Percentiles rank a stretch among this genome's conserved stretches.
These are phyloP conservation scores for Panicum miliaceum DNA, from an alignment of 176 grass and related monocot genomes.

Conservation along the genomic window DNA sequence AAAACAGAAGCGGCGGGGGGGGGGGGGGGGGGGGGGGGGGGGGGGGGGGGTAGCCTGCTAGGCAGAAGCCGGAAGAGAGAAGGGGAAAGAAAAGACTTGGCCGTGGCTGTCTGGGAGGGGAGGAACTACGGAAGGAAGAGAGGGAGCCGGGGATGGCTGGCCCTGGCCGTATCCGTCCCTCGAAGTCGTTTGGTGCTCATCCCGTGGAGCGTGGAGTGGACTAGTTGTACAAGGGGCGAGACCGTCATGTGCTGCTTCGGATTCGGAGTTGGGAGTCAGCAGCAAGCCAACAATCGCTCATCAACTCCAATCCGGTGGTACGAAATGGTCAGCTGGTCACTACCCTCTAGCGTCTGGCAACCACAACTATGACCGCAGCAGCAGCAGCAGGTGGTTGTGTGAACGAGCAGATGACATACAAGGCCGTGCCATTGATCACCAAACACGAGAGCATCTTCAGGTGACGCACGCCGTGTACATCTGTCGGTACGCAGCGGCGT, in stretches of 20 bases:
- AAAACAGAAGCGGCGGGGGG: not conserved
- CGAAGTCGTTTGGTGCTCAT: not conserved
- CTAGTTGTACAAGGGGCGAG: not conserved
- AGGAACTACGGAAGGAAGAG: not conserved
- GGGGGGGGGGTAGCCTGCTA: too few relatives aligned
- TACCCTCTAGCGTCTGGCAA: not conserved
- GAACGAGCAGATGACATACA: not conserved
- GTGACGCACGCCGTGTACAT: not conserved
- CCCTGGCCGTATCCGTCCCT: not conserved
- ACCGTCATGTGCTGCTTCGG: not conserved
- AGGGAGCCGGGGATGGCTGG: not conserved
- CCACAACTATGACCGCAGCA: too few relatives aligned
- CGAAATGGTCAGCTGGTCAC: not conserved
- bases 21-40: too few relatives aligned
- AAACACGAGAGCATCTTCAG: not conserved
- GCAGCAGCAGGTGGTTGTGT: not conserved
- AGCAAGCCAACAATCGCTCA: not conserved
- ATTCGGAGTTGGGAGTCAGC: not conserved
- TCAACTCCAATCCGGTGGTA: not conserved
- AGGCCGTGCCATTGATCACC: not conserved
- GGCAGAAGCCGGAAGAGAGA: not conserved
- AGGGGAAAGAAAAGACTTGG: slow-evolving; percentile 30
- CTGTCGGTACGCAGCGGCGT: not conserved
- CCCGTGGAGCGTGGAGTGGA: not conserved
- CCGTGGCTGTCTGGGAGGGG: slow-evolving; percentile 15